Conservation (phyloP, 305 asterid species). For the Fraxinus baroniana region DNA sequence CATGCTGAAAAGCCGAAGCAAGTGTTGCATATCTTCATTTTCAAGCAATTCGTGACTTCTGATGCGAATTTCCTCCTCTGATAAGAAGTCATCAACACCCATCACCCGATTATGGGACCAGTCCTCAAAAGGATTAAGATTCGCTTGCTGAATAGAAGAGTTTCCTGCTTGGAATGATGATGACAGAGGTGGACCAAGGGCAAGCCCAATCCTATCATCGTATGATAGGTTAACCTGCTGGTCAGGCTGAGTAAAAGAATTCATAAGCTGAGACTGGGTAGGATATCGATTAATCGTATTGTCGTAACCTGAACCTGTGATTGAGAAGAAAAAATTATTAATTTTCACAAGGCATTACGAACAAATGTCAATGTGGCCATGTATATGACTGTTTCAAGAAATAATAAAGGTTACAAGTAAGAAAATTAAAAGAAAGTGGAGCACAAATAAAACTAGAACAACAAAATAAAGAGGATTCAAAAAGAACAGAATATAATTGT, state of each 20-base stretch:
- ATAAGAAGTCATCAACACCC: constrained; percentile 67
- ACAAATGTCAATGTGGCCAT: background rate
- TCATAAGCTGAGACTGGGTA: constrained; percentile 33
- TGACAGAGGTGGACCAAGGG: constrained; percentile 74
- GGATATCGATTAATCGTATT: constrained; percentile 33
- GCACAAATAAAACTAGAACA: background rate
- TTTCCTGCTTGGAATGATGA: constrained; percentile 44
- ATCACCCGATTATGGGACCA: constrained; percentile 65
- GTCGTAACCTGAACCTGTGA: constrained; percentile 35
- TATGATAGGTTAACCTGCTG: constrained; percentile 36
- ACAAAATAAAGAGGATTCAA: background rate
- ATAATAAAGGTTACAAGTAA: background rate
- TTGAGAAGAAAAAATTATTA: background rate
- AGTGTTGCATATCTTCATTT: constrained; percentile 90
- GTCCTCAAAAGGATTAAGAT: constrained; percentile 64
- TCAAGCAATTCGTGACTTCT: constrained; percentile 88
- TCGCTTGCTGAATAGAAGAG: constrained; percentile 49
- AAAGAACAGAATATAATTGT: background rate
- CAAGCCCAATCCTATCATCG: constrained; percentile 47
- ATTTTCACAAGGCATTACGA: background rate
- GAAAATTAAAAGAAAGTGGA: background rate
- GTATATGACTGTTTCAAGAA: background rate
- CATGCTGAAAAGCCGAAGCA: constrained; percentile 85
- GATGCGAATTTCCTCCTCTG: constrained; percentile 86
- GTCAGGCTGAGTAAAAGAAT: constrained; percentile 28